phyloP scores from a whole-genome alignment of 176 grass and related monocot genomes.

The Oryza rufipogon region DNA sequence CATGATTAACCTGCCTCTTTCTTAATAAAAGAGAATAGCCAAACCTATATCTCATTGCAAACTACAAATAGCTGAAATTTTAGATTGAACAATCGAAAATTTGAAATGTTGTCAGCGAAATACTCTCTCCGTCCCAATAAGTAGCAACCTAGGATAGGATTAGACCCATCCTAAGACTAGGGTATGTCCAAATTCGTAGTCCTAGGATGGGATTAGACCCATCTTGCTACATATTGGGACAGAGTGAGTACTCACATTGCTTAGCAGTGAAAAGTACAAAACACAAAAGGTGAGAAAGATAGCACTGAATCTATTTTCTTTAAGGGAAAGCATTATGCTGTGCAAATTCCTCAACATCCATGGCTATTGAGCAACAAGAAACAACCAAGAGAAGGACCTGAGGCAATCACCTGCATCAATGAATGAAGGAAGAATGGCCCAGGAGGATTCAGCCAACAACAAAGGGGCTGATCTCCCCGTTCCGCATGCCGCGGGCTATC shows the following conservation, averaged over 20 bases:
- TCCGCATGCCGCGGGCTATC: slow-evolving; percentile 63
- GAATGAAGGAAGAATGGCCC: background rate
- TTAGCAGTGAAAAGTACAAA: background rate
- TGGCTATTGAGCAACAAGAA: background rate
- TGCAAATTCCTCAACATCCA: background rate
- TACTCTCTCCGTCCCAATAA: background rate
- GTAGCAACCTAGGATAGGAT: no score
- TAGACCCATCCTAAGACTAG: no score
- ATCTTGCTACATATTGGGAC: no score
- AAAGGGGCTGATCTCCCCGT: slow-evolving; percentile 65
- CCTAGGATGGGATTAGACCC: no score
- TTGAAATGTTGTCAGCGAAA: background rate
- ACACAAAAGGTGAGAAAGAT: background rate
- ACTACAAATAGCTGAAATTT: background rate
- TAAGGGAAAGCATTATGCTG: background rate
- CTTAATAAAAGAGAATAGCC: background rate
- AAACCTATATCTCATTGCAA: background rate
- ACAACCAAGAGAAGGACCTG: background rate
- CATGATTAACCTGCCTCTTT: background rate
- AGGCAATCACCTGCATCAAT: slow-evolving; percentile 27
- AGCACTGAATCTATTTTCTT: background rate
- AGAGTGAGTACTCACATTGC: background rate
- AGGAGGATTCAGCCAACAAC: slow-evolving; percentile 53
- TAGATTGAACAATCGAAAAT: background rate
- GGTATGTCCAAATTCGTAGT: no score